Percentiles rank a stretch among this genome's conserved stretches.
These are phyloP conservation scores for Austroboletus niveus DNA, from an alignment of 1,284 basidiomycete genomes.

Conservation along the genomic window DNA sequence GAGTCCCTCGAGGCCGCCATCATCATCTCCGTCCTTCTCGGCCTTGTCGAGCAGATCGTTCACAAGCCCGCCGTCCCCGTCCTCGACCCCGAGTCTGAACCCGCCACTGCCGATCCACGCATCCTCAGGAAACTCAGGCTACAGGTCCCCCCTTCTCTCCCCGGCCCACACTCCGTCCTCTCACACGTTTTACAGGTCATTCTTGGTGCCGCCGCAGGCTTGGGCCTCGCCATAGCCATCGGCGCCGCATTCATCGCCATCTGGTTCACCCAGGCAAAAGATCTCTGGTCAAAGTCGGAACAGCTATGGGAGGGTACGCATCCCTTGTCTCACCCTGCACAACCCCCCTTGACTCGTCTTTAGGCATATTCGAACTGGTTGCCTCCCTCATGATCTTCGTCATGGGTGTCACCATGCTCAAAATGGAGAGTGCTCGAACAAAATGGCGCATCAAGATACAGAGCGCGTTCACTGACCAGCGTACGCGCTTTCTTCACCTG, in stretches of 20 bases:
- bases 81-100: neutral
- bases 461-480: conserved; percentile 66
- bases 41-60: conserved; percentile 80
- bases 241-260: conserved; percentile 77
- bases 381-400: conserved; percentile 81
- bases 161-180: neutral
- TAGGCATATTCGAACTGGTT: conserved; percentile 78
- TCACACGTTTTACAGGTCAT: conserved; percentile 60
- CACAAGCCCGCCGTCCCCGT: conserved; percentile 28
- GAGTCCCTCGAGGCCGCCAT: conserved; percentile 89
- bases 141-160: conserved; percentile 42
- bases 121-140: conserved; percentile 62
- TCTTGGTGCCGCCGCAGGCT: conserved; percentile 71
- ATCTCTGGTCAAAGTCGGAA: conserved; percentile 76
- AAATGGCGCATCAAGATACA: conserved; percentile 91
- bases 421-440: conserved; percentile 73
- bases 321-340: neutral
- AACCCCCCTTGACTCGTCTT: neutral
- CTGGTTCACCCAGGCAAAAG: conserved; percentile 75
- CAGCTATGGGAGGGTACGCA: conserved; percentile 62
- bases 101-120: conserved; percentile 20
- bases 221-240: conserved; percentile 74
- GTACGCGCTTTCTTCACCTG: conserved; percentile 31
- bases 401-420: conserved; percentile 79
- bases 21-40: conserved; percentile 85